These are phyloP conservation scores for Cicer bijugum DNA, from an alignment of 306 rosid genomes.

Conservation along the genomic window DNA sequence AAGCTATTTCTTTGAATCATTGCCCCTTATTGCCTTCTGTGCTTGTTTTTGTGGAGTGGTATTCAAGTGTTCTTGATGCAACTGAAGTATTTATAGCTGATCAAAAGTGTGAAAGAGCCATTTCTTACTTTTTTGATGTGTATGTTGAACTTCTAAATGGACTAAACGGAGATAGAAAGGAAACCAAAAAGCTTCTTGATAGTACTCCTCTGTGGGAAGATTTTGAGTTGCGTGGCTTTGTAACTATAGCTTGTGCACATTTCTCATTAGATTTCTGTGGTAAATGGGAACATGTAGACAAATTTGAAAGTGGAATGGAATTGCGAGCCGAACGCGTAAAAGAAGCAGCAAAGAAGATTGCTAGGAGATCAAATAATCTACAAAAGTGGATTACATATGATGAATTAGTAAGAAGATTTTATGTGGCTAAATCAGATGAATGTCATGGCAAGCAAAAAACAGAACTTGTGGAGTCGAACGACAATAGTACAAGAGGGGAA, in stretches of 20 bases:
- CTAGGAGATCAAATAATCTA: constrained; percentile 57
- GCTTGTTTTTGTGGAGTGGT: constrained; percentile 87
- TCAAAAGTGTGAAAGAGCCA: constrained; percentile 57
- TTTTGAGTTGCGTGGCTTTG: constrained; percentile 88
- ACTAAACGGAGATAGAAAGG: constrained; percentile 45
- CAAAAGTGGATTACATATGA: constrained; percentile 63
- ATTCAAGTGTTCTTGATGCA: constrained; percentile 51
- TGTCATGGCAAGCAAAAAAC: constrained; percentile 48
- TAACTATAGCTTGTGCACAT: constrained; percentile 62
- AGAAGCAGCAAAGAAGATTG: constrained; percentile 65
- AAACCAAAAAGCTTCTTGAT: constrained; percentile 45
- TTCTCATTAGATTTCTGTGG: constrained; percentile 62
- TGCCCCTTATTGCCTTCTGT: constrained; percentile 84
- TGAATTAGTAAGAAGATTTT: constrained; percentile 45
- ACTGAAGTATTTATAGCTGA: constrained; percentile 52
- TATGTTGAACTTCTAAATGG: constrained; percentile 58
- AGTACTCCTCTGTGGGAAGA: constrained; percentile 88
- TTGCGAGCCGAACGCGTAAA: constrained; percentile 66
- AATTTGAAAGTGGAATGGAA: constrained; percentile 59
- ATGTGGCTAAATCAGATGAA: constrained; percentile 46
- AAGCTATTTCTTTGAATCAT: constrained; percentile 49
- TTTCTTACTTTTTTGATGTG: constrained; percentile 70
- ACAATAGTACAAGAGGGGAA: constrained; percentile 39
- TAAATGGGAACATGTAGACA: constrained; percentile 57
- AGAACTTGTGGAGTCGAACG: constrained; percentile 41